These are phyloP conservation scores for Fistulinella cinereoalba DNA, from an alignment of 1,284 basidiomycete genomes.

Conservation along the genomic window DNA sequence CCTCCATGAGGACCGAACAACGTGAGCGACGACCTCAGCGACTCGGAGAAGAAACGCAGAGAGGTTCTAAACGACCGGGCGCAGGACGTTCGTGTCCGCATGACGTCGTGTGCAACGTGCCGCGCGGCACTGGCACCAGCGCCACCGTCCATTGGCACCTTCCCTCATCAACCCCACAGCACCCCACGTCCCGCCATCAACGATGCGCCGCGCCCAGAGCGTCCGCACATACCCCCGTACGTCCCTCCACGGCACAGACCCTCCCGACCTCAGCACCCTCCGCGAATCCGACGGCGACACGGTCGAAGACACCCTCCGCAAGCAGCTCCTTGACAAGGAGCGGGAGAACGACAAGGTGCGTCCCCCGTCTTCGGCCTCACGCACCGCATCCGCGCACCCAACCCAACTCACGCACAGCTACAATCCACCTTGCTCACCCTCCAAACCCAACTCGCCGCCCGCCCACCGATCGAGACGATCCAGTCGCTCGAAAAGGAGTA, in stretches of 20 bases:
- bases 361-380: neutral
- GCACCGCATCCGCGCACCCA: neutral
- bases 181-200: neutral
- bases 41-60: too few species aligned
- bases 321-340: constrained; percentile 66
- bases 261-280: constrained; percentile 58
- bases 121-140: too few species aligned
- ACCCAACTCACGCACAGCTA: constrained; percentile 33
- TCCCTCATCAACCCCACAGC: neutral
- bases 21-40: too few species aligned
- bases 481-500: constrained; percentile 66
- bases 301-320: constrained; percentile 55
- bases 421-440: constrained; percentile 57
- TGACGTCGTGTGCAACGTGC: too few species aligned
- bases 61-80: too few species aligned
- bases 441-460: constrained; percentile 58
- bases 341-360: constrained; percentile 66
- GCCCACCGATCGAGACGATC: constrained; percentile 62
- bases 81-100: too few species aligned
- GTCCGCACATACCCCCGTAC: constrained; percentile 50
- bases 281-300: constrained; percentile 57
- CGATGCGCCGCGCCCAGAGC: constrained; percentile 56
- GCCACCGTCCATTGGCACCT: too few species aligned
- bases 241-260: constrained; percentile 41
- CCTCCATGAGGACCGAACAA: too few species aligned